Conservation (phyloP, 495 filamentous ascomycete species). For the Lasiosphaeria hispida region DNA sequence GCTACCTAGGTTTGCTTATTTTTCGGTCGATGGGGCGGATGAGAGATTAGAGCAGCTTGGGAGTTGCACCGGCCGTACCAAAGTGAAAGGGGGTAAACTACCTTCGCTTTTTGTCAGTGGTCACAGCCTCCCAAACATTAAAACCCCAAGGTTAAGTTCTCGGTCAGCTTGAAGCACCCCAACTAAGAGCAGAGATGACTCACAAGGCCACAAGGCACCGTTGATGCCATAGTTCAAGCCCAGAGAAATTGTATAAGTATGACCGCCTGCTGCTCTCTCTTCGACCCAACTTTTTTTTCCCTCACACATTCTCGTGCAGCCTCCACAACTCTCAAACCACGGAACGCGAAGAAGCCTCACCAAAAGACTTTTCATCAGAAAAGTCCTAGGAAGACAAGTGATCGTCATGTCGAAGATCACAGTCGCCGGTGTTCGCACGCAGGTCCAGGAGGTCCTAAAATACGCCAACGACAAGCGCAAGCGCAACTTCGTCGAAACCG, state of each 20-base stretch:
- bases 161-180: no score
- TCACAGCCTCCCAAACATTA: no score
- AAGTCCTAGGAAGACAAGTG: conserved; percentile 11
- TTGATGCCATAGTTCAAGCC: background rate
- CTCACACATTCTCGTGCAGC: background rate
- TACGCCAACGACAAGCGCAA: background rate
- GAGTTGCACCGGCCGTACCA: no score
- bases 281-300: background rate
- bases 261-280: background rate
- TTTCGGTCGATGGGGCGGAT: no score
- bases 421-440: conserved; percentile 11
- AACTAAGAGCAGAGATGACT: no score
- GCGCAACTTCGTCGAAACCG: conserved; percentile 5
- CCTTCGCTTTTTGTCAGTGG: no score
- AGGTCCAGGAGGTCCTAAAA: background rate
- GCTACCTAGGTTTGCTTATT: no score
- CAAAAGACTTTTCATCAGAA: conserved; percentile 1
- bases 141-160: no score
- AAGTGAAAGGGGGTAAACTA: no score
- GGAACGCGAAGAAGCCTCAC: conserved; percentile 1
- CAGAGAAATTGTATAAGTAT: background rate
- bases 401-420: conserved; percentile 17
- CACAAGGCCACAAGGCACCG: no score
- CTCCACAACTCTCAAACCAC: background rate
- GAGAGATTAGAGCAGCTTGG: no score